Conservation (phyloP, 2,329 filamentous ascomycete genomes). For the Macroventuria anomochaeta region DNA sequence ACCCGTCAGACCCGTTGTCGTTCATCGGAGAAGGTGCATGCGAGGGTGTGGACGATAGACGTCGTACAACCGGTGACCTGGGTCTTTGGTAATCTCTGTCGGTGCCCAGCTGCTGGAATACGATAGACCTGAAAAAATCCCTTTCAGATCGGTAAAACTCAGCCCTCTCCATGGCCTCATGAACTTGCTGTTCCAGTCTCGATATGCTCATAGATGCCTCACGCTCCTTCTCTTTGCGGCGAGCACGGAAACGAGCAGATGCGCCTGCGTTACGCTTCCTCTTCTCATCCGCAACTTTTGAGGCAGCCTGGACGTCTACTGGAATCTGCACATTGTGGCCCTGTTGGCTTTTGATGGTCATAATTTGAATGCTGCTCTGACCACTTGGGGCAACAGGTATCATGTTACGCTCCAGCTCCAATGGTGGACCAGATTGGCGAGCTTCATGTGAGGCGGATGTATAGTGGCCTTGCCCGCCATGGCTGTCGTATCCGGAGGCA, state of each 20-base stretch:
- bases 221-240: constrained; percentile 82
- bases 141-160: constrained; percentile 78
- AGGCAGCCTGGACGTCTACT: constrained; percentile 81
- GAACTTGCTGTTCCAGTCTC: constrained; percentile 70
- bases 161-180: constrained; percentile 70
- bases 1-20: constrained; percentile 39
- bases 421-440: background rate
- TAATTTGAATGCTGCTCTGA: constrained; percentile 59
- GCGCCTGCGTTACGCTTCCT: constrained; percentile 84
- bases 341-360: constrained; percentile 60
- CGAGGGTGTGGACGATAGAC: constrained; percentile 40
- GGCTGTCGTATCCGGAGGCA: constrained; percentile 48
- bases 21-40: constrained; percentile 36
- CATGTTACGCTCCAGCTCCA: constrained; percentile 45
- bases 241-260: constrained; percentile 79
- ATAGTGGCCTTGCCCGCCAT: constrained; percentile 31
- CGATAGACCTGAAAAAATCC: constrained; percentile 66
- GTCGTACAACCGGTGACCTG: constrained; percentile 50
- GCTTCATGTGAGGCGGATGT: constrained; percentile 9
- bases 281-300: constrained; percentile 83
- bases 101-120: constrained; percentile 64
- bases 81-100: constrained; percentile 55
- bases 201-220: constrained; percentile 73
- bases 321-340: constrained; percentile 65
- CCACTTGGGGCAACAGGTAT: constrained; percentile 56